Base-by-base conservation (phyloP, 345 rosid species). In the Durio zibethinus region DNA sequence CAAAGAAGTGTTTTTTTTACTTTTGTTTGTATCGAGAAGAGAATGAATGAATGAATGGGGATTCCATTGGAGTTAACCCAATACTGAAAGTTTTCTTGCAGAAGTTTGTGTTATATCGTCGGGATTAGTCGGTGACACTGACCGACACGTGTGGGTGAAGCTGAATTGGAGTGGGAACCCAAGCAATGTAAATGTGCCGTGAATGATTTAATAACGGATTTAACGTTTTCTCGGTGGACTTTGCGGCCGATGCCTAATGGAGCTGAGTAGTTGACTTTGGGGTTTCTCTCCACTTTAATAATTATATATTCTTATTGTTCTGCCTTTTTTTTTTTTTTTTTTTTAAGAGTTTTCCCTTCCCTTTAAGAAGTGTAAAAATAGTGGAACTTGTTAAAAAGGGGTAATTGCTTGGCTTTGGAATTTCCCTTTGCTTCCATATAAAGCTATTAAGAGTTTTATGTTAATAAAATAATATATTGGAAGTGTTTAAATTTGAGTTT, bases 101-200 rank as follows among this genome's bases (percentile, higher is more conserved):
- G 11, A 29, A 69, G 29, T 29, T 70, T 10, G 35, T 29, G 3
- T 27, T 47, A 1, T 43, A 14, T 42, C 38, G 6, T 3, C 42
- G 59, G 74, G 59, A 47, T 47, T 48, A 70, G 42, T 29, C 42
- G 59, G 74, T 48, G 25, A 68, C 6, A 5, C 11, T 15, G 56
- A 48, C 60, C 43, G 43, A 1, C 74, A 50, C 74, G 74, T 71
- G 74, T 31, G 8, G 27, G 74, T 71, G 43, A 71, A 71, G 38
- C 15, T 47, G 7, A 7, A 31, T 23, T 56, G 61, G 15, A 3
- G 1, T 2, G 10, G 8, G 57, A 18, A 2, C 20, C 10, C 0
- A 7, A 38, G 5, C 5, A 2, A 2, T 38, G 42, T 38, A 33
- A 38, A 38, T 38, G 42, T 36, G 27, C 47, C 29, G 71, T 61